Base-by-base conservation (phyloP, 108 stramenopile genomes). In the Asterionellopsis glacialis region DNA sequence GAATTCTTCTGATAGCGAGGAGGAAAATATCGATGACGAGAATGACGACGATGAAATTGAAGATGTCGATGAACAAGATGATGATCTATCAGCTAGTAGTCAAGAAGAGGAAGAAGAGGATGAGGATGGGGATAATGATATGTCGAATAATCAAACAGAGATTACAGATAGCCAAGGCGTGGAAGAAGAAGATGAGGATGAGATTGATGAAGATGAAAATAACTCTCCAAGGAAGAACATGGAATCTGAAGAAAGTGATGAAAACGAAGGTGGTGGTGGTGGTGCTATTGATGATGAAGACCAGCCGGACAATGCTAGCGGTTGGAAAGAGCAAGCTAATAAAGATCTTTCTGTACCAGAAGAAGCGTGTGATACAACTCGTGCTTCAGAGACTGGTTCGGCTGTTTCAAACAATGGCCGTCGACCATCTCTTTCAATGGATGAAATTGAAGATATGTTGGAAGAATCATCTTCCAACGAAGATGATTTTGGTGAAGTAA, bases 21-120 rank as follows among this genome's bases (percentile, higher is more conserved):
- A 28, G 14, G 56, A 57, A 21, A 15, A 21, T 39, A 41, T 21
- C 7, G 56, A 57, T 16, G 56, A 57, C 56, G 56, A 57, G 1
- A 28, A 57, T 33, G 56, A 57, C 9, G 21, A 10, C 28, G 56
- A 57, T n/a, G 56, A 57, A 22, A 19, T 19, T 13, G 25, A 57
- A 22, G 51, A 52, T 13, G 25, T 52, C 3, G 18, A 21, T n/a
- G 51, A 21, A 52, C 24, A 52, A 52, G 51, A 56, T 18, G 55
- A 66, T 38, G 65, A 57, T 48, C 24, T 25, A 47, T 38, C 45
- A 10, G 7, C 1, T 12, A 56, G 18, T 19, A 56, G 45, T 19
- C 55, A 66, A 15, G 22, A 39, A 21, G 41, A 42, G 12, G 47
- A 44, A 33, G 44, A 57, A n/a, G 45, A 55, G 3, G 54, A 40